A percentile compares a stretch with the other conserved stretches of the same genome.
These are phyloP conservation scores for Crepidotus variabilis DNA, from an alignment of 768 basidiomycete species.

Conservation along the genomic window DNA sequence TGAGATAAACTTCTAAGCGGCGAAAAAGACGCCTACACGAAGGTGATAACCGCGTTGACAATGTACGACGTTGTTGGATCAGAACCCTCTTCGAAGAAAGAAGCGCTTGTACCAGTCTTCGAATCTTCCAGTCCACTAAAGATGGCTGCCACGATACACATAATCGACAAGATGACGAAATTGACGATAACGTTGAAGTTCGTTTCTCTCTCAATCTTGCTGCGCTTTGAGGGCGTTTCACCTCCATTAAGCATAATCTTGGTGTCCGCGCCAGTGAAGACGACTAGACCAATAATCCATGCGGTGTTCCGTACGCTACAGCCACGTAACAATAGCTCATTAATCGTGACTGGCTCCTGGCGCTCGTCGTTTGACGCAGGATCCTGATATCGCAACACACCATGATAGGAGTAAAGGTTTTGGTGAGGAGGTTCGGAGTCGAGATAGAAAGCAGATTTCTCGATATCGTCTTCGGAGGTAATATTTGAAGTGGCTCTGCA, in stretches of 20 bases:
- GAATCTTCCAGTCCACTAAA: constrained; percentile 72
- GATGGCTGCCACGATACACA: constrained; percentile 76
- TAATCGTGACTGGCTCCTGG: constrained; percentile 78
- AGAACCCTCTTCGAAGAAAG: constrained; percentile 66
- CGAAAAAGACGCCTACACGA: constrained; percentile 60
- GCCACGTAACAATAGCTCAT: constrained; percentile 89
- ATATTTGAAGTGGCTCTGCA: constrained; percentile 74
- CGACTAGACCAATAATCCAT: constrained; percentile 93
- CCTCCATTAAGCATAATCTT: constrained; percentile 93
- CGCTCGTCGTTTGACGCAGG: constrained; percentile 44
- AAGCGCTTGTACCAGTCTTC: constrained; percentile 56
- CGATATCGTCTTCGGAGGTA: constrained; percentile 83
- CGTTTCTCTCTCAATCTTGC: constrained; percentile 97
- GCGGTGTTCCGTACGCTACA: constrained; percentile 86
- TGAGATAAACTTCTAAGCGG: not conserved
- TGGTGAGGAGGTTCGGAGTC: constrained; percentile 94
- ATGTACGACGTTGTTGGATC: constrained; percentile 57
- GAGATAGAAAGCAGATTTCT: constrained; percentile 80
- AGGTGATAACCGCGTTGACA: constrained; percentile 83
- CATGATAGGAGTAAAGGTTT: constrained; percentile 90
- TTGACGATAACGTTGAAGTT: constrained; percentile 98
- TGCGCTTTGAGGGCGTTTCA: constrained; percentile 92
- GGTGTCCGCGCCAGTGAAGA: constrained; percentile 89
- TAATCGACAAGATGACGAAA: constrained; percentile 70
- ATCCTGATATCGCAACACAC: constrained; percentile 74